Base-by-base conservation (phyloP, 257 asterid genomes). In the Nicotiana obtusifolia region DNA sequence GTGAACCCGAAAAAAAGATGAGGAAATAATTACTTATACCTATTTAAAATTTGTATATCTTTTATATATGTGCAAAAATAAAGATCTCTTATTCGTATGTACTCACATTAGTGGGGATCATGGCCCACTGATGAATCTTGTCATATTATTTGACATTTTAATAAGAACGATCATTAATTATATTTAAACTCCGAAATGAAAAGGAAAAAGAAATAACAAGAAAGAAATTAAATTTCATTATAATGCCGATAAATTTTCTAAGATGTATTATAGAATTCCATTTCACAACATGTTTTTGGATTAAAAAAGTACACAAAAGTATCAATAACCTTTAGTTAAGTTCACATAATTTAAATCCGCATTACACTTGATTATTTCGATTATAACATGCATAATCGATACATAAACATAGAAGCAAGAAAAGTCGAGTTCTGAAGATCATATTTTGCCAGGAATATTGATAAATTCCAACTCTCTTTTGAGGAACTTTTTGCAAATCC, bases 401-500 rank as follows among this genome's bases (percentile, higher is more conserved):
- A 24, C 41, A 73, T 1, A 44, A 3, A 73, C 13, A 47, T 7
- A 22, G 3, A 0, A 15, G 2, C 7, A 73, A 7, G 62, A 47
- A 24, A 7, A 24, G 2, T 7, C 3, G 8, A 73, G 24, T 24
- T 49, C 1, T 73, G 2, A 73, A 73, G 30, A 73, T 73, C 24
- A 73, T 73, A 49, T 44, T 20, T 71, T 47, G 8, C 9, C 15
- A 4, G 56, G 6, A 4, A 41, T 41, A 24, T 47, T 68, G 77
- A 37, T 37, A 19, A n/a, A 68, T 11, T 37, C 19, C 31, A 37
- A 1, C 2, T 73, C 79, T 1, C 89, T 88, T 81, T 92, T 87
- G 60, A 92, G 95, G 82, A 91, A 90, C 41, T 86, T 64, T 86
- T 84, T 89, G 92, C 97, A 91, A 20, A 92, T 92, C 80, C 41